phyloP scores from a whole-genome alignment of 306 rosid genomes.

The Myrica gale region DNA sequence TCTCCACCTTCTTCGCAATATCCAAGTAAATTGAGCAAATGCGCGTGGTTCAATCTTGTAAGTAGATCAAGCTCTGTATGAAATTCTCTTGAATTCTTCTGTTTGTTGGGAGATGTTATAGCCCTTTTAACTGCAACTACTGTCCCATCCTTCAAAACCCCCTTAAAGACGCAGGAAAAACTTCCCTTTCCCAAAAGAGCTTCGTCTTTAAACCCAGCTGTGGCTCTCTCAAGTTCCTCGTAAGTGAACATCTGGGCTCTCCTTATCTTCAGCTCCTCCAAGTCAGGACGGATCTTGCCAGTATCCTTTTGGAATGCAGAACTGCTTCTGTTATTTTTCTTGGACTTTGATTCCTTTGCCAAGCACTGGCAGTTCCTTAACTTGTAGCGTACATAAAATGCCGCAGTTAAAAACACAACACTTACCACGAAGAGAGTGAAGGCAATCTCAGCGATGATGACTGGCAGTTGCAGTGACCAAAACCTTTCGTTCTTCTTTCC shows the following conservation, averaged over 20 bases:
- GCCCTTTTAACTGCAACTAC: slow-evolving; percentile 88
- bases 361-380: slow-evolving; percentile 62
- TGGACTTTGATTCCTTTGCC: slow-evolving; percentile 35
- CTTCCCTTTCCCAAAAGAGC: slow-evolving; percentile 89
- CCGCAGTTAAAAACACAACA: slow-evolving; percentile 58
- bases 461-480: slow-evolving; percentile 70
- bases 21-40: slow-evolving; percentile 79
- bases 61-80: slow-evolving; percentile 85
- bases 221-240: slow-evolving; percentile 77
- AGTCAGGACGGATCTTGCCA: slow-evolving; percentile 55
- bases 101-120: slow-evolving; percentile 67
- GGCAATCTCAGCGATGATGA: slow-evolving; percentile 64
- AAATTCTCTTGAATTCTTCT: slow-evolving; percentile 80
- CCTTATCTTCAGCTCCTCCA: slow-evolving; percentile 73
- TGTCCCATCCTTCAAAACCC: slow-evolving; percentile 74
- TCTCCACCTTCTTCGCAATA: slow-evolving; percentile 88
- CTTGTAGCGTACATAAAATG: slow-evolving; percentile 67
- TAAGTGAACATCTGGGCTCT: slow-evolving; percentile 76
- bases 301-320: slow-evolving; percentile 52
- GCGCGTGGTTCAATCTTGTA: slow-evolving; percentile 83
- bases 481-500: slow-evolving; percentile 52
- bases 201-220: slow-evolving; percentile 70
- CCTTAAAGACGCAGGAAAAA: slow-evolving; percentile 80
- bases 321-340: slow-evolving; percentile 37
- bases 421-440: slow-evolving; percentile 67